These are phyloP conservation scores for Alternaria sp. DNA, from an alignment of 2,329 filamentous ascomycete species.

Conservation along the genomic window DNA sequence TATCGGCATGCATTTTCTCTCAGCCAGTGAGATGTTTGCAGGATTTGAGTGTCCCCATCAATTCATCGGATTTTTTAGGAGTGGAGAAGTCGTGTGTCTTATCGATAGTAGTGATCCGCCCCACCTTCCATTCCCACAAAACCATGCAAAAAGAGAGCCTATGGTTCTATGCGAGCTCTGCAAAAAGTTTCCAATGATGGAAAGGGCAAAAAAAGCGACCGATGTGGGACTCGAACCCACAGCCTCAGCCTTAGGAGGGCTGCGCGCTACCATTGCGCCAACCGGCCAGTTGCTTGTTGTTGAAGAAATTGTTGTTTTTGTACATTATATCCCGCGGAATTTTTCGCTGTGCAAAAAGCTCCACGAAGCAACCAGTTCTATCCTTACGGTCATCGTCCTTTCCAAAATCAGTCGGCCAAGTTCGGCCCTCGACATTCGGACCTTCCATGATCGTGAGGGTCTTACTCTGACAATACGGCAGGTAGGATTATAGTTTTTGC, in stretches of 20 bases:
- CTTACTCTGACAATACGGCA: background rate
- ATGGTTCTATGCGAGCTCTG: background rate
- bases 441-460: background rate
- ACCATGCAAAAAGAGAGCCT: background rate
- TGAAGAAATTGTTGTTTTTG: fast-evolving
- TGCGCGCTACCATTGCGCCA: constrained; percentile 53
- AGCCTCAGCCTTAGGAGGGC: constrained; percentile 49
- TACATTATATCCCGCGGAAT: background rate
- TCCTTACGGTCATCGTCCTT: background rate
- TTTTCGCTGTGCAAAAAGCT: background rate
- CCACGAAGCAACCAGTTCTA: too few relatives aligned
- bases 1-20: too few relatives aligned
- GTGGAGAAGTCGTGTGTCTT: background rate
- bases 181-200: background rate
- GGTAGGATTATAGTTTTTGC: background rate
- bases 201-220: constrained; percentile 31
- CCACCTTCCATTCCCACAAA: background rate
- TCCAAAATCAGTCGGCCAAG: background rate
- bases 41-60: too few relatives aligned
- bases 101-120: background rate
- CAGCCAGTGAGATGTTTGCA: too few relatives aligned
- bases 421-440: background rate
- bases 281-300: constrained; percentile 32
- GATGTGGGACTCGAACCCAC: constrained; percentile 49
- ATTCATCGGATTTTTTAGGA: too few relatives aligned